Base-by-base conservation (phyloP, 1,284 basidiomycete species). In the Puccinia coronata region DNA sequence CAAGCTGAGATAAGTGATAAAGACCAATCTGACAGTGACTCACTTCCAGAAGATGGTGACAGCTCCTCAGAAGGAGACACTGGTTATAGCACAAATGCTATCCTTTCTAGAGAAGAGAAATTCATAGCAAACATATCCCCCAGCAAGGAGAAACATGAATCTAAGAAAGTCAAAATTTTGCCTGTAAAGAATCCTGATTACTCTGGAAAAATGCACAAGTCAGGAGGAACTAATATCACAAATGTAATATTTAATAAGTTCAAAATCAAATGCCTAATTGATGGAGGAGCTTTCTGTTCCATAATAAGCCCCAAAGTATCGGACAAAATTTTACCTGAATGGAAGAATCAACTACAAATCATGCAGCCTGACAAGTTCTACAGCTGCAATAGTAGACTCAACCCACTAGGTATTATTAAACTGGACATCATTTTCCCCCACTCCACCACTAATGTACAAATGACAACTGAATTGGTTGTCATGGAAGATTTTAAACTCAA, bases 251-350 rank as follows among this genome's bases (percentile, higher is more conserved):
- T 25, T 41, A 71, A 71, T 39, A 71, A 71, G 14, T 31, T 39
- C 23, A 71, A 49, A n/a, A 20, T 55, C 20, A 47, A 74, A 55
- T 41, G 43, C 41, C 53, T 74, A 0, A 14, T 74, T 31, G 72
- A 74, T 57, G 57, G 72, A 25, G 57, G 72, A 57, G 72, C 51
- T 14, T 55, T 18, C 16, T 53, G 51, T 9, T 74, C 49, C 5
- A 53, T 73, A 8, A 9, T 73, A 18, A 25, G 71, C 4, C 23
- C 49, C 18, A 73, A 55, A 31, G 31, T 53, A n/a, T 20, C 55
- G 14, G 4, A 28, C 1, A 73, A 57, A 11, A 57, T 73, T 6
- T n/a, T 3, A 6, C 71, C 71, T 18, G 28, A 57, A 18, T 53
- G 43, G 43, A 28, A 55, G 55, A 28, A 53, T 8, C 14, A 53